Base-by-base conservation (phyloP, 371 early-diverging fungal species). In the Thermomucor indicae-seudaticae region DNA sequence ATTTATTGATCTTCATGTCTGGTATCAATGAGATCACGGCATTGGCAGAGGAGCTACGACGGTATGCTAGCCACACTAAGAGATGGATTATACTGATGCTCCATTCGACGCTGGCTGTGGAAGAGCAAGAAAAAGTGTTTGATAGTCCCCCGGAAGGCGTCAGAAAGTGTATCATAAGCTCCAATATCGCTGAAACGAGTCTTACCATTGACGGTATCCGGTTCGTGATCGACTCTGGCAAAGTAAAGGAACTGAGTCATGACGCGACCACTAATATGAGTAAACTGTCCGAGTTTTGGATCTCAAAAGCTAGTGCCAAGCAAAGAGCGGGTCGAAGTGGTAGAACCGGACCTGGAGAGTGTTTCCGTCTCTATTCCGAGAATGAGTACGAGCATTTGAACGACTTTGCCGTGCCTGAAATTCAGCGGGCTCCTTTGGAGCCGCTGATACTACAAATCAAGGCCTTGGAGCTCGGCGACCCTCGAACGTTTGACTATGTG, bases 251-350 rank as follows among this genome's bases (percentile, higher is more conserved):
- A 51, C 82, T 80, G 66, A 77, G 57, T 16, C 71, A 70, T 50
- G 74, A 78, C 43, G 60, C 69, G 16, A 58, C 55, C 1, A 63
- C 71, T 34, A 82, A 80, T 39, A 67, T 80, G 70, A 78, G 87
- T 23, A 73, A 79, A 14, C 65, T 96, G 20, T 77, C 79, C 2
- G 80, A 82, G 50, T 80, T 80, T 31, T 78, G 79, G 79, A 70
- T 75, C 3, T 75, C 76, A 3, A 71, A 85, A 49, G 91, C 93
- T 19, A 91, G 88, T 42, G 89, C 88, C 6, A 70, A 71, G 23
- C 96, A 96, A 64, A 81, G 96, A 4, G 66, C 83, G 2, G 97
- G 97, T 20, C 76, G 96, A 22, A 94, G 95, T 6, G 97, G 97
- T 19, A 72, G 96, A 27, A 85, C 88, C 8, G 78, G 83, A 24